phyloP scores from a whole-genome alignment of 2,329 filamentous ascomycete species.

The Sclerotiophoma versabilis region DNA sequence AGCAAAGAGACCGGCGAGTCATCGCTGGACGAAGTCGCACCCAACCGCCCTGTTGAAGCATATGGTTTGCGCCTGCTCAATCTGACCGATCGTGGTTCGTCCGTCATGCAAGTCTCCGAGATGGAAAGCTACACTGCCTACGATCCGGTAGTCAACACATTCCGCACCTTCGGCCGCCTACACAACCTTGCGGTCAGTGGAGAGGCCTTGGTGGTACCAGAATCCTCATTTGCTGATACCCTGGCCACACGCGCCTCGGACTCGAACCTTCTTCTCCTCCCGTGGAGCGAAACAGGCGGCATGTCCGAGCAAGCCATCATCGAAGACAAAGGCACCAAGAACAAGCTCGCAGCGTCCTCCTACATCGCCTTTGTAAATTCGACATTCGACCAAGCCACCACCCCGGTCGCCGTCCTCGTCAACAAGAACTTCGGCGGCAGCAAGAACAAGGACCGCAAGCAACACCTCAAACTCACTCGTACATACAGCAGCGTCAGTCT shows the following conservation, averaged over 20 bases:
- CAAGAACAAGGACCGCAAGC: slow-evolving; percentile 45
- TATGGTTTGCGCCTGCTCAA: slow-evolving; percentile 88
- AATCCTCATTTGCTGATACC: slow-evolving; percentile 79
- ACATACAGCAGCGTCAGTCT: slow-evolving; percentile 51
- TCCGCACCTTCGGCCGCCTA: slow-evolving; percentile 85
- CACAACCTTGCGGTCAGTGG: slow-evolving; percentile 84
- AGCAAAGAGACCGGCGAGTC: slow-evolving; percentile 35
- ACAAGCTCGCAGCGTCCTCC: slow-evolving; percentile 66
- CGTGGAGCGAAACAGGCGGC: slow-evolving; percentile 86
- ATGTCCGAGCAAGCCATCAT: slow-evolving; percentile 69
- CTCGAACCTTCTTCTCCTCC: slow-evolving; percentile 77
- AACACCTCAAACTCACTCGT: slow-evolving; percentile 30
- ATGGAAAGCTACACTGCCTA: slow-evolving; percentile 68
- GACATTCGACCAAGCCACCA: slow-evolving; percentile 68
- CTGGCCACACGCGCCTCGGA: slow-evolving; percentile 68
- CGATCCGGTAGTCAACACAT: slow-evolving; percentile 90
- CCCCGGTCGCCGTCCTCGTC: slow-evolving; percentile 79
- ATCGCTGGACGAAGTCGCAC: slow-evolving; percentile 19
- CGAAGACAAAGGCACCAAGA: slow-evolving; percentile 58
- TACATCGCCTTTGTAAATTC: slow-evolving; percentile 79
- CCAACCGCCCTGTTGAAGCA: slow-evolving; percentile 67
- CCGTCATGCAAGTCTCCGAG: slow-evolving; percentile 92
- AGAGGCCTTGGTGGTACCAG: slow-evolving; percentile 79
- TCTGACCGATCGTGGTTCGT: slow-evolving; percentile 89
- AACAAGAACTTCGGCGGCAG: slow-evolving; percentile 71